Evolutionary conservation across 208 protist genomes (phyloP), one percentile per base, ranked within the genome.

Genomic region (Leishmania guyanensis): DNA sequence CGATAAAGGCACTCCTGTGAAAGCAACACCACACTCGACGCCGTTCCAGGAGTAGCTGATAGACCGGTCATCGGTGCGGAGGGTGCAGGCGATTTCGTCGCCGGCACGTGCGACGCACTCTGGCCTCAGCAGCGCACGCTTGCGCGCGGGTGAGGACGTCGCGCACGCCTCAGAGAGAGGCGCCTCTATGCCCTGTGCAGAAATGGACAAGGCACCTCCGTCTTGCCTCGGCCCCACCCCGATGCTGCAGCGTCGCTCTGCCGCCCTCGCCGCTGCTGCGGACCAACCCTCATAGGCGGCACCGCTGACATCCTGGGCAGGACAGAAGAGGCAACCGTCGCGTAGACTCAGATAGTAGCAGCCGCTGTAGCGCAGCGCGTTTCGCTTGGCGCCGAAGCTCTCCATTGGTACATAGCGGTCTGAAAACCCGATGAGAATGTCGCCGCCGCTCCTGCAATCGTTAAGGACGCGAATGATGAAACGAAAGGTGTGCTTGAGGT

Each of bases 391-490:
- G 46, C 84, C 85, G 79, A 91, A 93, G 71, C 82, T 87, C 80
- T 93, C 90, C 64, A 91, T 73, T 1, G 86, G 86, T 4, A 94
- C 14, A 56, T 89, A 84, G 64, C 88, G 86, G 68, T 94, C 90
- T 17, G 90, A 78, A 78, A 94, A 91, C 22, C 90, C 90, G 1
- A 91, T 51, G 22, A 91, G 77, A 5, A 94, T 60, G 20, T 81
- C 88, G 50, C 71, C 88, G 50, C 71, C 80, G 66, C 46, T 75
- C 54, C n/a, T 36, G 76, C 80, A 66, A 69, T 85, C 74, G 73
- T 56, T 68, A 70, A 85, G 56, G 9, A 85, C 33, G 71, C 81
- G 77, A 43, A 84, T n/a, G 26, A 56, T 64, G 43, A 80, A 78
- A 64, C 53, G 43, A 46, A 79, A 72, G 58, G 16, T 50, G 64